Evolutionary conservation across 768 basidiomycete species (phyloP).

Genomic region (Xerocomellus chrysenteron): DNA sequence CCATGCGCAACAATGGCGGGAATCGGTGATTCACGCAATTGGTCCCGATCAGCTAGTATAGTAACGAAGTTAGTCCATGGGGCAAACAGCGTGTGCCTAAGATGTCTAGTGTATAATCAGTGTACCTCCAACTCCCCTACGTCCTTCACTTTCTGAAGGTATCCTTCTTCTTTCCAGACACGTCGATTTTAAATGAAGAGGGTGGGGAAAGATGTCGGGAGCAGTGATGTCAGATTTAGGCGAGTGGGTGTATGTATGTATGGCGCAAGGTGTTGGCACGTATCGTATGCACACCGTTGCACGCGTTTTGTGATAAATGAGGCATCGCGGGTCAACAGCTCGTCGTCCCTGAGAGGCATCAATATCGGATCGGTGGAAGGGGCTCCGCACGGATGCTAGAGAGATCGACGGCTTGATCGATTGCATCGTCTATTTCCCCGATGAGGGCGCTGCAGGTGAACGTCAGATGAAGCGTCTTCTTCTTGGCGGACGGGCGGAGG

Average conservation of each 20-base stretch:
- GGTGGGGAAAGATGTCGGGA: background rate
- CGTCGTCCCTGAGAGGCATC: slow-evolving; percentile 10
- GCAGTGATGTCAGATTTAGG: background rate
- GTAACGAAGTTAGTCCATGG: too few relatives aligned
- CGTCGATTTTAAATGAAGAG: background rate
- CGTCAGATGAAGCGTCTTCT: slow-evolving; percentile 2
- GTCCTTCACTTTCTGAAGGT: slow-evolving; percentile 1
- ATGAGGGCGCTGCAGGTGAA: slow-evolving; percentile 59
- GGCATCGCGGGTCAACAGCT: background rate
- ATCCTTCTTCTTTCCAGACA: slow-evolving; percentile 1
- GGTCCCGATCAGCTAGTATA: too few relatives aligned
- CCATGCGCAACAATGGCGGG: too few relatives aligned
- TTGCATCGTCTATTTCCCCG: slow-evolving; percentile 80
- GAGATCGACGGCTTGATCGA: slow-evolving; percentile 75
- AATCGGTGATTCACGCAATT: too few relatives aligned
- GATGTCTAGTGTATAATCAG: slow-evolving; percentile 1
- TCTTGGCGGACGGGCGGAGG: background rate
- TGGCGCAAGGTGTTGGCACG: background rate
- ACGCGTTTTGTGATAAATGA: background rate
- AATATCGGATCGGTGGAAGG: slow-evolving; percentile 78
- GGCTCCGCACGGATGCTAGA: slow-evolving; percentile 85
- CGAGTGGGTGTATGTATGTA: background rate
- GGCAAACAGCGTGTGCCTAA: background rate
- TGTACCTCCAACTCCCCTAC: background rate
- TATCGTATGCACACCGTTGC: background rate